These are phyloP conservation scores for Ustilago trichophora DNA, from an alignment of 1,284 basidiomycete genomes.

Conservation along the genomic window DNA sequence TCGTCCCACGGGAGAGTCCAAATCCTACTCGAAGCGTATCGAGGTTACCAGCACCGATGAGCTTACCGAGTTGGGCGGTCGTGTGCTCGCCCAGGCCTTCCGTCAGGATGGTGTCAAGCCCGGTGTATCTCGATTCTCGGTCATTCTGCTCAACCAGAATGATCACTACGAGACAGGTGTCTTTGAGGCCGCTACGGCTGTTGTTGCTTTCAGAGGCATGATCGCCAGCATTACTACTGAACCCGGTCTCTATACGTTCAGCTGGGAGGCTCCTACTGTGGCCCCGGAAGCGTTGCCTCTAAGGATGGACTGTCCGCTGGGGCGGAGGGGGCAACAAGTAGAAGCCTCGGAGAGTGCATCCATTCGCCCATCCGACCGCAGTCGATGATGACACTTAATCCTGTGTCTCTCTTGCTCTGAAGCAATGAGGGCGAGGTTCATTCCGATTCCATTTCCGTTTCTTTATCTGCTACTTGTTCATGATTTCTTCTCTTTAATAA, in stretches of 20 bases:
- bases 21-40: slow-evolving; percentile 26
- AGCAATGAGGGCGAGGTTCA: no score
- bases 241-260: slow-evolving; percentile 36
- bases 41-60: slow-evolving; percentile 46
- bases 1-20: slow-evolving; percentile 21
- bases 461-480: no score
- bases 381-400: no score
- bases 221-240: slow-evolving; percentile 31
- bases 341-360: no score
- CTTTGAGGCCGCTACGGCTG: slow-evolving; percentile 19
- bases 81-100: slow-evolving; percentile 40
- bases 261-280: slow-evolving; percentile 38
- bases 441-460: no score
- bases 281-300: no score
- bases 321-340: no score
- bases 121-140: slow-evolving; percentile 31
- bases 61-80: slow-evolving; percentile 16
- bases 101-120: slow-evolving; percentile 30
- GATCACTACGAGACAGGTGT: slow-evolving; percentile 47
- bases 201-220: slow-evolving; percentile 34
- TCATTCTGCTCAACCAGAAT: slow-evolving; percentile 51
- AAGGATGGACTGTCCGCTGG: no score
- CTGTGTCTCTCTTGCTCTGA: no score
- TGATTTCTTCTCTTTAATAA: no score
- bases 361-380: no score